These are phyloP conservation scores for Cutaneotrichosporon sp. DNA, from an alignment of 1,284 basidiomycete genomes.

Conservation along the genomic window DNA sequence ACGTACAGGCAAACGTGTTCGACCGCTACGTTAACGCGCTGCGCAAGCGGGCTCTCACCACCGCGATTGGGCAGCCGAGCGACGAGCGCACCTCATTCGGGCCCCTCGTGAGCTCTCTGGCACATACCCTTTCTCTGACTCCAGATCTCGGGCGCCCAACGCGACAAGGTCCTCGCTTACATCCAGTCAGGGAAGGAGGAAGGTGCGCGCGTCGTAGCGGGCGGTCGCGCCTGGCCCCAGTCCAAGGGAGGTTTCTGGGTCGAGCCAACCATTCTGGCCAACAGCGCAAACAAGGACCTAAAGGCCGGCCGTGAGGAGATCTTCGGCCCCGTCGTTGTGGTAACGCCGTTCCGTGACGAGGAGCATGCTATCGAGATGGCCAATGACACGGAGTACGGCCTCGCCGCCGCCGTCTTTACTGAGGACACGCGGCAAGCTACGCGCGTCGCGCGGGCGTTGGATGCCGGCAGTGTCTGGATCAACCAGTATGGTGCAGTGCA, in stretches of 20 bases:
- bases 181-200: conserved; percentile 80
- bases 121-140: neutral
- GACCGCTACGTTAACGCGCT: conserved; percentile 69
- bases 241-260: conserved; percentile 44
- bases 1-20: conserved; percentile 77
- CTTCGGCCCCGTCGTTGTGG: conserved; percentile 51
- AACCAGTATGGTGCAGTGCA: conserved; percentile 78
- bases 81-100: conserved; percentile 69
- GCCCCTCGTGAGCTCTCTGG: conserved; percentile 53
- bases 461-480: conserved; percentile 77
- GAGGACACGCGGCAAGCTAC: conserved; percentile 82
- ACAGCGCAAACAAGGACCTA: conserved; percentile 36
- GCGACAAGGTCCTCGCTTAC: conserved; percentile 81
- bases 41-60: conserved; percentile 62
- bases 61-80: conserved; percentile 67
- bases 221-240: conserved; percentile 57
- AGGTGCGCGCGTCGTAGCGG: conserved; percentile 73
- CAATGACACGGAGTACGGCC: conserved; percentile 78
- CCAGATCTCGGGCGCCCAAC: conserved; percentile 69
- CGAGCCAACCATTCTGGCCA: conserved; percentile 48
- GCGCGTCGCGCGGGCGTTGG: conserved; percentile 71
- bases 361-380: conserved; percentile 60
- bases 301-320: conserved; percentile 47
- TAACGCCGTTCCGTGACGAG: conserved; percentile 48
- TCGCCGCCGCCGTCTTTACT: conserved; percentile 83